These are phyloP conservation scores for Sporisorium iseilematis-ciliati DNA, from an alignment of 1,284 basidiomycete species.

Conservation along the genomic window DNA sequence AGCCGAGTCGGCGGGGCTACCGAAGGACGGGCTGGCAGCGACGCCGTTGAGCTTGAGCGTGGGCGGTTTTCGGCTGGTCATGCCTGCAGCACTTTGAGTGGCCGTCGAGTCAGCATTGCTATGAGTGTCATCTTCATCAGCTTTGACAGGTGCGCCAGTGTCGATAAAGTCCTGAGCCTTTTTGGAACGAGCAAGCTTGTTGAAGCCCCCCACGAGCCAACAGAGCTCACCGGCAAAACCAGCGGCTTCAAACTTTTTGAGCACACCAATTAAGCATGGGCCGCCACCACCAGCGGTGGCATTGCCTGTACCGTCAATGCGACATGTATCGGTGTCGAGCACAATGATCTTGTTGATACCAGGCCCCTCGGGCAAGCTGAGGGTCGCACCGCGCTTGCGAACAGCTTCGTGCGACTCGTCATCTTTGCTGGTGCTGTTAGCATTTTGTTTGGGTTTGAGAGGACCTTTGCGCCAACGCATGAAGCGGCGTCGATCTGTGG, in stretches of 20 bases:
- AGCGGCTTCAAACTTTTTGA: constrained; percentile 66
- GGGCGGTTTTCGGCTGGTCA: constrained; percentile 18
- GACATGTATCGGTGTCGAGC: constrained; percentile 61
- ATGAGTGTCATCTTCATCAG: background rate
- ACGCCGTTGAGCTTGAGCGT: constrained; percentile 36
- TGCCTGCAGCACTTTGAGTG: background rate
- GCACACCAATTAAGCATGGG: constrained; percentile 63
- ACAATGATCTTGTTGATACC: constrained; percentile 62
- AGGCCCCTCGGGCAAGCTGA: constrained; percentile 33
- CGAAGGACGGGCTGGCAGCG: constrained; percentile 12
- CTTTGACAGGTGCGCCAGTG: constrained; percentile 16
- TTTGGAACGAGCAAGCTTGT: constrained; percentile 41
- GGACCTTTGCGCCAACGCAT: constrained; percentile 56
- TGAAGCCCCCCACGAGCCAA: constrained; percentile 68
- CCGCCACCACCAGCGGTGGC: constrained; percentile 64
- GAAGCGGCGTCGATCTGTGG: constrained; percentile 50
- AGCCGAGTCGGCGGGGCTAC: constrained; percentile 10
- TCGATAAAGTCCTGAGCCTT: constrained; percentile 39
- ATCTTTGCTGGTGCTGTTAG: constrained; percentile 16
- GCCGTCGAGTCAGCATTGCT: constrained; percentile 1
- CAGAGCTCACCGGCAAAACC: constrained; percentile 62
- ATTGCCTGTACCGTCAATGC: constrained; percentile 57
- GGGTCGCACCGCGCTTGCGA: constrained; percentile 34
- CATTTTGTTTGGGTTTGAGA: constrained; percentile 23
- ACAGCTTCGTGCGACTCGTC: constrained; percentile 23